These are phyloP conservation scores for Monosporascus sp. DNA, from an alignment of 2,329 filamentous ascomycete genomes.

Conservation along the genomic window DNA sequence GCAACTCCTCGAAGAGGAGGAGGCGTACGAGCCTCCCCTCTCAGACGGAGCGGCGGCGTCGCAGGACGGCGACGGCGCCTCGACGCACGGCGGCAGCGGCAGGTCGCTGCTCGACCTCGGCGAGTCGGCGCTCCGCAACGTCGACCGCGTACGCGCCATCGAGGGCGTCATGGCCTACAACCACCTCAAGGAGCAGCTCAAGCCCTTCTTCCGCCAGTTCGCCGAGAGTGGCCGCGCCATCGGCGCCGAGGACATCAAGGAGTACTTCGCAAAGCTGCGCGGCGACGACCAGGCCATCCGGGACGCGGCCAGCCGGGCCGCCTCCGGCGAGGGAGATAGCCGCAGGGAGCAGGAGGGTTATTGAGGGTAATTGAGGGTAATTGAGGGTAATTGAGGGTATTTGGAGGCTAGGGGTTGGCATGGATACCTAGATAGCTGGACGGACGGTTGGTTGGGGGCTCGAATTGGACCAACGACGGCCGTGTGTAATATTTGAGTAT, in stretches of 20 bases:
- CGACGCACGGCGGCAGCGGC: conserved; percentile 64
- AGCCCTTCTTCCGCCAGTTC: conserved; percentile 88
- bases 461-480: too few relatives aligned
- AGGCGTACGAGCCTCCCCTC: conserved; percentile 86
- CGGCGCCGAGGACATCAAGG: conserved; percentile 91
- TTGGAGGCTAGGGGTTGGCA: too few relatives aligned
- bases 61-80: conserved; percentile 48
- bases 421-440: too few relatives aligned
- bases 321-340: conserved; percentile 12
- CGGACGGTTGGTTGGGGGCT: too few relatives aligned
- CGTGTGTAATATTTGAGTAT: too few relatives aligned
- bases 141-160: conserved; percentile 89
- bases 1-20: conserved; percentile 89
- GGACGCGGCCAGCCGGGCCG: conserved; percentile 51
- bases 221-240: conserved; percentile 86
- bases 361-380: conserved; percentile 22
- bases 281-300: conserved; percentile 76
- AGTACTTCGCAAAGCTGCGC: conserved; percentile 88
- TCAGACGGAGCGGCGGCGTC: conserved; percentile 58
- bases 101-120: conserved; percentile 85
- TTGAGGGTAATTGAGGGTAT: conserved; percentile 18
- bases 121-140: conserved; percentile 84
- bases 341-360: not conserved
- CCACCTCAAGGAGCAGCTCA: conserved; percentile 91
- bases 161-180: conserved; percentile 99